These are phyloP conservation scores for Venturia carpophila DNA, from an alignment of 2,329 filamentous ascomycete species.

Conservation along the genomic window DNA sequence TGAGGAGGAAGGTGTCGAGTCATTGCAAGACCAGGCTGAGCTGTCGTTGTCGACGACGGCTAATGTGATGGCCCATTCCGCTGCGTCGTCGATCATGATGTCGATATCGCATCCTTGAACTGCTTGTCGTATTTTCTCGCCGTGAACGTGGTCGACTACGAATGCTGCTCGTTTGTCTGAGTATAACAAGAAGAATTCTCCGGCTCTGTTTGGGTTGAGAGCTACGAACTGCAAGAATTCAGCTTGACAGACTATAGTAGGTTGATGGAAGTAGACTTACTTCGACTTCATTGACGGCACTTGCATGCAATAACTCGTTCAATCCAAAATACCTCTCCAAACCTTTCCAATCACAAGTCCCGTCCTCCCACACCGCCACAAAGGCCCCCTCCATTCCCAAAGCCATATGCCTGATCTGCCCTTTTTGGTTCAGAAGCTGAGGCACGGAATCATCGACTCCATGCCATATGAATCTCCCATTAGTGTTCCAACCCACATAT, in stretches of 20 bases:
- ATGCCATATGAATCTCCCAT: conserved; percentile 11
- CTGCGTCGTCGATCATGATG: not conserved
- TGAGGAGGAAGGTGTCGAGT: not conserved
- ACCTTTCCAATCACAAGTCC: conserved; percentile 1
- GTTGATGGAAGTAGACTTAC: not conserved
- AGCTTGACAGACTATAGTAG: not conserved
- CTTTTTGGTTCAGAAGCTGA: not conserved
- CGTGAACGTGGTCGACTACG: not conserved
- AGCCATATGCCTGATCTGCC: not conserved
- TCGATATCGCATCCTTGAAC: conserved; percentile 1
- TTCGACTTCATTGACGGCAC: not conserved
- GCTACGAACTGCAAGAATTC: not conserved
- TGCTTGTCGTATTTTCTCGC: conserved; percentile 5
- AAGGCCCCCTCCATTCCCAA: not conserved
- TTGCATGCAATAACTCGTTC: not conserved
- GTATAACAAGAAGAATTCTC: conserved; percentile 6
- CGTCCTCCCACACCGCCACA: conserved; percentile 6
- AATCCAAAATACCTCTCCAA: conserved; percentile 2
- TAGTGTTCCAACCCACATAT: conserved; percentile 7
- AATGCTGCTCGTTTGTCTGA: conserved; percentile 3
- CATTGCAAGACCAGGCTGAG: not conserved
- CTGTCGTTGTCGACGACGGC: conserved; percentile 3
- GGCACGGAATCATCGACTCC: conserved; percentile 3
- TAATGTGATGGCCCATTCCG: conserved; percentile 3
- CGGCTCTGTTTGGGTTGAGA: conserved; percentile 2